These are phyloP conservation scores for Penicillium verhagenii DNA, from an alignment of 495 filamentous ascomycete species.

Conservation along the genomic window DNA sequence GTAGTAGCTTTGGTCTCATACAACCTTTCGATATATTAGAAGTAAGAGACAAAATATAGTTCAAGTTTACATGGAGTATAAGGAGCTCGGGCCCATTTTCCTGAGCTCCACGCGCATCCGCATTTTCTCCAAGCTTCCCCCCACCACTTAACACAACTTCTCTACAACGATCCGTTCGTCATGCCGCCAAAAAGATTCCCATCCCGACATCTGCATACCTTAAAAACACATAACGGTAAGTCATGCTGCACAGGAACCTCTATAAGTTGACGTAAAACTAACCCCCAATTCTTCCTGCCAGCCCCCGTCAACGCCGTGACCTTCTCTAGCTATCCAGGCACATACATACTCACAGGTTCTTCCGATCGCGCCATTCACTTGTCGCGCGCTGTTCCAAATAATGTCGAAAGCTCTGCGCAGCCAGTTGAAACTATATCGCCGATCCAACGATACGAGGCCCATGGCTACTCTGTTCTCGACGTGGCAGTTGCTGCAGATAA, in stretches of 20 bases:
- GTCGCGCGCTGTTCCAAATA: conserved; percentile 61
- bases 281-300: conserved; percentile 11
- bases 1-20: too few relatives aligned
- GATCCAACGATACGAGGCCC: conserved; percentile 83
- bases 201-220: conserved; percentile 35
- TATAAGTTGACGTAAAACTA: not conserved
- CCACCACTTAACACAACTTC: not conserved
- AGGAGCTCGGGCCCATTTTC: conserved; percentile 6
- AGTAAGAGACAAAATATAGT: too few relatives aligned
- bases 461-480: conserved; percentile 87
- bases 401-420: conserved; percentile 31
- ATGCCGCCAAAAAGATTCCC: conserved; percentile 40
- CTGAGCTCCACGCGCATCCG: conserved; percentile 2
- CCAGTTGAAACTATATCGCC: conserved; percentile 47
- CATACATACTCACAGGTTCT: conserved; percentile 75
- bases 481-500: conserved; percentile 75
- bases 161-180: conserved; percentile 2
- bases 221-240: conserved; percentile 50
- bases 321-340: conserved; percentile 39
- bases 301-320: conserved; percentile 43
- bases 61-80: not conserved
- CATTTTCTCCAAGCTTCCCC: not conserved
- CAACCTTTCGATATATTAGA: too few relatives aligned
- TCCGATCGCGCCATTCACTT: conserved; percentile 82
- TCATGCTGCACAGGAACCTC: not conserved